These are phyloP conservation scores for Cladophialophora chaetospira DNA, from an alignment of 2,329 filamentous ascomycete genomes.

Conservation along the genomic window DNA sequence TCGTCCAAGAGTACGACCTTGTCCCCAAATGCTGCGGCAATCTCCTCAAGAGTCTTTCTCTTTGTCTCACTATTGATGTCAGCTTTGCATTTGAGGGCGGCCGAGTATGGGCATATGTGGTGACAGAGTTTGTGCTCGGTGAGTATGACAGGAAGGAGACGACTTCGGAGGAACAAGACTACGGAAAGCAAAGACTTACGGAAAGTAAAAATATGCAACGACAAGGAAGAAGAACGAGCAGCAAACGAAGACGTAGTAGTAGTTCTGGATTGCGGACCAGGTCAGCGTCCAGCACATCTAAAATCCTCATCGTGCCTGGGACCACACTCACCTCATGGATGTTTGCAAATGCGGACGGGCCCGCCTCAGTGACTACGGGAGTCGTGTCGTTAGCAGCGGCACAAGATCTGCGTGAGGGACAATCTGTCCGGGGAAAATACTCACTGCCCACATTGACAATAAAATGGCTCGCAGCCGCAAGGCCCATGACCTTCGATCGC, in stretches of 20 bases:
- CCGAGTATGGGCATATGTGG: no score
- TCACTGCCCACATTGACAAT: conserved; percentile 56
- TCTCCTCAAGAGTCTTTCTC: conserved; percentile 52
- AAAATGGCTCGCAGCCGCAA: conserved; percentile 84
- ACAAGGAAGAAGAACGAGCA: conserved; percentile 56
- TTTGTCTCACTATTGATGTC: conserved; percentile 50
- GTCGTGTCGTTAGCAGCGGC: neutral
- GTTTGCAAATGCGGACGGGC: conserved; percentile 58
- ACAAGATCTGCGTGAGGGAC: no score
- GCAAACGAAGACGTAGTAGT: conserved; percentile 62
- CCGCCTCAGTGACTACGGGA: conserved; percentile 49
- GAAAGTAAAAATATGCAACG: conserved; percentile 58
- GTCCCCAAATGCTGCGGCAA: conserved; percentile 53
- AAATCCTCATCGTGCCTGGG: no score
- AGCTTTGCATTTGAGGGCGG: no score
- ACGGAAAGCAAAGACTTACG: conserved; percentile 45
- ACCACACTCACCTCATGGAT: conserved; percentile 47
- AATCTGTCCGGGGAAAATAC: neutral
- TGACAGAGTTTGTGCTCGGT: no score
- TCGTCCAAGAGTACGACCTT: conserved; percentile 41
- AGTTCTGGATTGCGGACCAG: conserved; percentile 42
- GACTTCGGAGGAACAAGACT: no score
- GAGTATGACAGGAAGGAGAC: no score
- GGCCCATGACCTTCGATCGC: conserved; percentile 79
- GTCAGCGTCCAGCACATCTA: neutral